phyloP scores from a whole-genome alignment of 2,329 filamentous ascomycete species.

The Arthrobotrys conoides region DNA sequence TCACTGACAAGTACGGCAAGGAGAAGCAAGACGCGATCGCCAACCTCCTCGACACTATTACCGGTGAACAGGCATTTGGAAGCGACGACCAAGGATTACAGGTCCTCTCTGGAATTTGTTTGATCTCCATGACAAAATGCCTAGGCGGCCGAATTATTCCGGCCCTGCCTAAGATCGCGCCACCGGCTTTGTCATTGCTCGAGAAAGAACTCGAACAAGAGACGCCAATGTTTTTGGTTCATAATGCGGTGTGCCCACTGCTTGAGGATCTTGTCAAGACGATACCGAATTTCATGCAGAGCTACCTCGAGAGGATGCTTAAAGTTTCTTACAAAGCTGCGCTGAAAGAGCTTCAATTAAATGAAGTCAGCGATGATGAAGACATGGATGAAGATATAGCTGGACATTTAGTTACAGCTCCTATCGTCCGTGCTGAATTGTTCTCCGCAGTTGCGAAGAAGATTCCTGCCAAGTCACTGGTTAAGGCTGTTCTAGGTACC shows the following conservation, averaged over 20 bases:
- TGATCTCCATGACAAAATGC: constrained; percentile 90
- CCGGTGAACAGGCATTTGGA: constrained; percentile 81
- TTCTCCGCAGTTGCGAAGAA: constrained; percentile 75
- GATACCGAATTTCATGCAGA: constrained; percentile 89
- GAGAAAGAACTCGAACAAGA: constrained; percentile 74
- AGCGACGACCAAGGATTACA: constrained; percentile 80
- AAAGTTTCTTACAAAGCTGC: constrained; percentile 80
- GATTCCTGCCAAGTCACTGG: constrained; percentile 74
- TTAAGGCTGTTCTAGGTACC: constrained; percentile 59
- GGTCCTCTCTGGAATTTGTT: constrained; percentile 86
- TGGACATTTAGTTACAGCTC: constrained; percentile 47
- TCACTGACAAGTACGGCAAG: constrained; percentile 94
- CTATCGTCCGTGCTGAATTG: constrained; percentile 60
- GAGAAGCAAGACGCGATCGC: constrained; percentile 84
- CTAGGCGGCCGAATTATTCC: constrained; percentile 88
- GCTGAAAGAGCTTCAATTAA: constrained; percentile 67
- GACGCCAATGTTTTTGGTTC: constrained; percentile 68
- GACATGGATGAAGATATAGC: constrained; percentile 58
- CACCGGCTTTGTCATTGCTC: constrained; percentile 80
- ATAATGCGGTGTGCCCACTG: constrained; percentile 86
- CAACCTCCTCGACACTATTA: constrained; percentile 81
- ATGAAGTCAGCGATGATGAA: constrained; percentile 71
- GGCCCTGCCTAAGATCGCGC: constrained; percentile 81
- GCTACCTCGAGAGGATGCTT: constrained; percentile 80
- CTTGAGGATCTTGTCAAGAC: constrained; percentile 84